Evolutionary conservation across 208 protist species (phyloP).

Genomic region (Endotrypanum monterogeii): DNA sequence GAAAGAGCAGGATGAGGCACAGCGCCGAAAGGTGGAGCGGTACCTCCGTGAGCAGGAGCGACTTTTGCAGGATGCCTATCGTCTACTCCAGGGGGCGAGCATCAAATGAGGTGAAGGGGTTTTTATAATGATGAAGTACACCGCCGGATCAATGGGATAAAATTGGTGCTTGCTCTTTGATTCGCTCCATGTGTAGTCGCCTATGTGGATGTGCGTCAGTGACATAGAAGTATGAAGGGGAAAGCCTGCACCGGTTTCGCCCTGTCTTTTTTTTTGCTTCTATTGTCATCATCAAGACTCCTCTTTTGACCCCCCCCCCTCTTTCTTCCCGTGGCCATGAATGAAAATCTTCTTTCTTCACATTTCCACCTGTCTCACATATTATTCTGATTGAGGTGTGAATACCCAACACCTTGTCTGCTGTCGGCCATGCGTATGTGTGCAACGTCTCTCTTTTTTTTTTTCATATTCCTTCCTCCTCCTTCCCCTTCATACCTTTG

Average conservation of each 20-base stretch:
- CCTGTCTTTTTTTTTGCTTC: background rate
- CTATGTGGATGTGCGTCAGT: background rate
- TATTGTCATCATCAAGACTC: background rate
- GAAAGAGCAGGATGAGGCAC: constrained; percentile 40
- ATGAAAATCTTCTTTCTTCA: background rate
- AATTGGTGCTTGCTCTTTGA: background rate
- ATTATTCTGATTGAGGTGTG: background rate
- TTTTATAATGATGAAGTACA: background rate
- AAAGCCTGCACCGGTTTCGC: background rate
- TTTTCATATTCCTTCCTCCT: background rate
- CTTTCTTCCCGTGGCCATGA: background rate
- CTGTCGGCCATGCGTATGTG: background rate
- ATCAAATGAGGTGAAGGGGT: constrained; percentile 28
- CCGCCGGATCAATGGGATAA: background rate
- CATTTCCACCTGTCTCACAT: background rate
- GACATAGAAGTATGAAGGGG: background rate
- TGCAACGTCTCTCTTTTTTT: background rate
- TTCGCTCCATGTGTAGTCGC: no score
- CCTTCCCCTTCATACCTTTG: background rate
- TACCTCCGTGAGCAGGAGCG: constrained; percentile 67
- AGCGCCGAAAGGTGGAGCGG: constrained; percentile 46
- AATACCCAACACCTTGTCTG: no score
- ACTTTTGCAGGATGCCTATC: constrained; percentile 47
- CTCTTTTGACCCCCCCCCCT: background rate
- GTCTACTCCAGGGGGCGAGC: constrained; percentile 50